Percentiles rank a stretch among this genome's conserved stretches.
phyloP scores from a whole-genome alignment of 306 rosid genomes.

The Cicer chorassanicum region DNA sequence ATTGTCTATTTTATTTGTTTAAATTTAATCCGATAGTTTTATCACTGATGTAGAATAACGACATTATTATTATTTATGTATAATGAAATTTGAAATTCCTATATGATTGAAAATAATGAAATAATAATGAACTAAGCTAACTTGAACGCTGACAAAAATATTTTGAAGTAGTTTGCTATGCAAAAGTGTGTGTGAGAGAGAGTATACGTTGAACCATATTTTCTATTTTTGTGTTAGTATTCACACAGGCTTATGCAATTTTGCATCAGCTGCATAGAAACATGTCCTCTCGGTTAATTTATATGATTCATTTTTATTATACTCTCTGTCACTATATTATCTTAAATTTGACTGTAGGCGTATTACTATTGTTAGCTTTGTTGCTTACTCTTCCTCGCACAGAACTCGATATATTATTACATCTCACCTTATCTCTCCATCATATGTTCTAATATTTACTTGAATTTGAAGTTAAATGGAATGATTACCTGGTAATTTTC shows the following conservation, averaged over 20 bases:
- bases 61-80: conserved; percentile 11
- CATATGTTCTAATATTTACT: neutral
- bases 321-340: neutral
- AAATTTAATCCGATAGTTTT: too few species aligned
- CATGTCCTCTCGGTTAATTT: neutral
- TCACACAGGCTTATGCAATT: neutral
- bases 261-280: conserved; percentile 16
- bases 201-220: neutral
- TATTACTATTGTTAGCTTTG: neutral
- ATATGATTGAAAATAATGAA: neutral
- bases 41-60: too few species aligned
- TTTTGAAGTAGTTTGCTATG: neutral
- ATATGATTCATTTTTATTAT: conserved; percentile 1
- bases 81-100: neutral
- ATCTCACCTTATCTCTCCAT: conserved; percentile 17
- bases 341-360: neutral
- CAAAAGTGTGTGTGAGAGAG: conserved; percentile 23
- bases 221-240: conserved; percentile 11
- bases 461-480: neutral
- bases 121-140: neutral
- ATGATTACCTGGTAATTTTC: conserved; percentile 19
- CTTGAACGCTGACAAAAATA: neutral
- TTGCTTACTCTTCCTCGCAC: neutral
- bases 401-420: neutral
- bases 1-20: neutral